Evolutionary conservation across 768 basidiomycete genomes (phyloP).

Genomic region (Mycena epipterygia): DNA sequence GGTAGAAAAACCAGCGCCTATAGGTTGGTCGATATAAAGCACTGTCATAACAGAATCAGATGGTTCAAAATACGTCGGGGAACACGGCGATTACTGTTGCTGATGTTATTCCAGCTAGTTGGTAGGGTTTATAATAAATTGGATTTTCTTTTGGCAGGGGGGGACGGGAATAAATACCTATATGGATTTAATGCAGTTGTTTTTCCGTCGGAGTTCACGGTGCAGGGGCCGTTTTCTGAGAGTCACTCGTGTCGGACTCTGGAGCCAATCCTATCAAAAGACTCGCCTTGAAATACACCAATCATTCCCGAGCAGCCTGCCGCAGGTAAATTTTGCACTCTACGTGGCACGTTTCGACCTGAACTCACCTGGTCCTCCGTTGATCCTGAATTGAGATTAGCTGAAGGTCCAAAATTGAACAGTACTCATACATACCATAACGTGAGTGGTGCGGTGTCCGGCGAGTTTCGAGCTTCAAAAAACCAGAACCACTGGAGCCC

Average conservation of each 20-base stretch:
- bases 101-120: slow-evolving; percentile 62
- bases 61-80: slow-evolving; percentile 45
- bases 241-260: background rate
- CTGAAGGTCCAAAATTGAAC: slow-evolving; percentile 10
- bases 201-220: slow-evolving; percentile 52
- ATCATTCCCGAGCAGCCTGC: background rate
- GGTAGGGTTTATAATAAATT: background rate
- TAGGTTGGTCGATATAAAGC: slow-evolving; percentile 65
- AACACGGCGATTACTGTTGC: slow-evolving; percentile 62
- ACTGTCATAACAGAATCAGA: slow-evolving; percentile 48
- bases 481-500: slow-evolving; percentile 64
- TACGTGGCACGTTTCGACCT: background rate
- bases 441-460: slow-evolving; percentile 62
- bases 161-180: slow-evolving; percentile 45
- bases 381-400: background rate
- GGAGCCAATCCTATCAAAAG: background rate
- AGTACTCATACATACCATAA: slow-evolving; percentile 54
- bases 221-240: slow-evolving; percentile 59
- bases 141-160: background rate
- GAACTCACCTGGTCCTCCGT: background rate
- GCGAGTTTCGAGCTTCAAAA: slow-evolving; percentile 61
- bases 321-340: background rate
- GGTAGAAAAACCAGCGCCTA: slow-evolving; percentile 61
- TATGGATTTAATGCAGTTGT: slow-evolving; percentile 60
- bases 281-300: background rate